phyloP scores from a whole-genome alignment of 2,329 filamentous ascomycete genomes.

The Alternaria brassicae region DNA sequence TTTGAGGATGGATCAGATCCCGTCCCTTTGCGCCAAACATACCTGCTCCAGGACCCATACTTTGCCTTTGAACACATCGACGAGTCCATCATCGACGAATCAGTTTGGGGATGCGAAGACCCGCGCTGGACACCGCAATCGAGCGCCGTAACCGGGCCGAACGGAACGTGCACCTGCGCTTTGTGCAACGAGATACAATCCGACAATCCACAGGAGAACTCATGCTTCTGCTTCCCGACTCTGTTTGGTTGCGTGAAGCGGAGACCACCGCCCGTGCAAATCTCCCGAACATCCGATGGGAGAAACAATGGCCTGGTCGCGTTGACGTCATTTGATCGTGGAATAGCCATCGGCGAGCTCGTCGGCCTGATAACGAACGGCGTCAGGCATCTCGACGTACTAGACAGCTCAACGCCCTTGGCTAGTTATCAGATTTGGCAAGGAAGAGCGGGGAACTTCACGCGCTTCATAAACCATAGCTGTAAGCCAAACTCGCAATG shows the following conservation, averaged over 20 bases:
- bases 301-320: constrained; percentile 63
- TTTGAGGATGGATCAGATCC: constrained; percentile 54
- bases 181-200: constrained; percentile 60
- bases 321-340: constrained; percentile 58
- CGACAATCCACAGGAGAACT: constrained; percentile 57
- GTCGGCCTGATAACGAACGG: constrained; percentile 63
- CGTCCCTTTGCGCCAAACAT: constrained; percentile 56
- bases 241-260: constrained; percentile 58
- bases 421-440: constrained; percentile 67
- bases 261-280: constrained; percentile 56
- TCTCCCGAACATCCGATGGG: constrained; percentile 61
- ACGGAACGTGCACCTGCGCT: constrained; percentile 52
- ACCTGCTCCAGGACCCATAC: constrained; percentile 56
- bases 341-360: constrained; percentile 63
- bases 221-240: constrained; percentile 62
- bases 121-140: constrained; percentile 54
- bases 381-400: constrained; percentile 61
- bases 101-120: constrained; percentile 59
- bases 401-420: constrained; percentile 60
- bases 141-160: constrained; percentile 33
- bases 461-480: constrained; percentile 66
- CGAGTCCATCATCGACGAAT: constrained; percentile 58
- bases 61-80: constrained; percentile 60
- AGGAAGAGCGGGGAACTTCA: constrained; percentile 63
- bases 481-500: constrained; percentile 66